These are phyloP conservation scores for Chrysoporthe puriensis DNA, from an alignment of 2,329 filamentous ascomycete species.

Conservation along the genomic window DNA sequence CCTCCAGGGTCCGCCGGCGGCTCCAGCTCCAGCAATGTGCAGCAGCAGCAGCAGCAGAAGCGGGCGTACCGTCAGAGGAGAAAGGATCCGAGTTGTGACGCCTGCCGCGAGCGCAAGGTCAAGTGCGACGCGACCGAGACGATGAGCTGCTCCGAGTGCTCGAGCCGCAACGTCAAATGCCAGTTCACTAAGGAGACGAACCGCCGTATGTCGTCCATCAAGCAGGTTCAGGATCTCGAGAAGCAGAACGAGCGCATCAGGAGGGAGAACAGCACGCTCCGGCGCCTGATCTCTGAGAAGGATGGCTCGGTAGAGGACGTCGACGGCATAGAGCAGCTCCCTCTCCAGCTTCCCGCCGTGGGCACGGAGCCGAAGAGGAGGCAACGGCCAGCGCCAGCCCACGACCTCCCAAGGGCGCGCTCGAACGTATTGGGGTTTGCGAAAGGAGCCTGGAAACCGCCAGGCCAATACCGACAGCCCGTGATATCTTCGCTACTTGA, in stretches of 20 bases:
- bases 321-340: conserved; percentile 49
- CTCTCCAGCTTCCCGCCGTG: conserved; percentile 65
- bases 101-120: conserved; percentile 83
- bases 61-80: conserved; percentile 91
- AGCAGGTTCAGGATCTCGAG: conserved; percentile 96
- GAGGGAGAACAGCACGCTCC: conserved; percentile 77
- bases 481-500: conserved; percentile 51
- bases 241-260: conserved; percentile 82
- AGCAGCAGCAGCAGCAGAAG: conserved; percentile 77
- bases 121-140: conserved; percentile 97
- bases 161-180: conserved; percentile 93
- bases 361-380: conserved; percentile 68
- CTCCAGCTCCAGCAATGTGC: conserved; percentile 41
- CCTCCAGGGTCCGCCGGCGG: conserved; percentile 36
- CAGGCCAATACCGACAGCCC: conserved; percentile 66
- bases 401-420: conserved; percentile 73
- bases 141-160: conserved; percentile 95
- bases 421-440: conserved; percentile 74
- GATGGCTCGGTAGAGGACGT: conserved; percentile 45
- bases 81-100: conserved; percentile 97
- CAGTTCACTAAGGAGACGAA: conserved; percentile 99
- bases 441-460: conserved; percentile 79
- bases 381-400: conserved; percentile 62
- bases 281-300: conserved; percentile 62
- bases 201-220: conserved; percentile 97